Evolutionary conservation across 1,139 yeast genomes (phyloP), one percentile per base, ranked within the genome.

Genomic region (Yamadazyma triangularis): DNA sequence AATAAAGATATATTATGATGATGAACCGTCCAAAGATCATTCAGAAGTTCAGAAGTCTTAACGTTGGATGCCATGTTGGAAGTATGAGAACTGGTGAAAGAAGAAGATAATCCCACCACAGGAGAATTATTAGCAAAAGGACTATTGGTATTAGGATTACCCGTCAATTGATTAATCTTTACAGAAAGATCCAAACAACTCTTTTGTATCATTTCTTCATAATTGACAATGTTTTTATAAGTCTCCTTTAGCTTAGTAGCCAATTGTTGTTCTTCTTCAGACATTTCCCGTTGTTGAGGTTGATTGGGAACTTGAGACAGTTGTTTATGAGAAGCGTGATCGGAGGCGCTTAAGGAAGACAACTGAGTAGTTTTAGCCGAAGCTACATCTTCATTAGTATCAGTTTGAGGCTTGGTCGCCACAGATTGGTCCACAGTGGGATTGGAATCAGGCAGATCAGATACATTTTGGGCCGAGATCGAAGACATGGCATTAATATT

Each of bases 221-320:
- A 70, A 41, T 74, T 75, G 32, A 81, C 79, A 29, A 82, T 81
- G 34, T 73, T 66, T 45, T 79, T 79, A 51, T 81, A 82, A 5
- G 87, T 79, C 47, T 81, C 88, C 50, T 82, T 86, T 19, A 81
- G 53, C 45, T 80, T 80, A 4, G 82, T 67, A 4, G 86, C 85
- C 32, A 81, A 59, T 34, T 77, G 77, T 42, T 79, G 88, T 50
- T 81, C 87, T 48, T 80, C 85, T 36, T 73, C 81, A 2, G 78
- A 58, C 61, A 75, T 66, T 13, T 65, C 59, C 25, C 73, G 50
- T 10, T 41, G 38, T 13, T 34, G 43, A 13, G 28, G 18, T 4
- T 26, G 20, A 18, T 10, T 18, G 13, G 21, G 23, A 11, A 13
- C 10, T 23, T 20, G 28, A 6, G 28, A 12, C n/a, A n/a, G n/a